Evolutionary conservation across 805 yeast species (phyloP), one percentile per base, ranked within the genome.

Genomic region (Myxozyma vanderwaltii): DNA sequence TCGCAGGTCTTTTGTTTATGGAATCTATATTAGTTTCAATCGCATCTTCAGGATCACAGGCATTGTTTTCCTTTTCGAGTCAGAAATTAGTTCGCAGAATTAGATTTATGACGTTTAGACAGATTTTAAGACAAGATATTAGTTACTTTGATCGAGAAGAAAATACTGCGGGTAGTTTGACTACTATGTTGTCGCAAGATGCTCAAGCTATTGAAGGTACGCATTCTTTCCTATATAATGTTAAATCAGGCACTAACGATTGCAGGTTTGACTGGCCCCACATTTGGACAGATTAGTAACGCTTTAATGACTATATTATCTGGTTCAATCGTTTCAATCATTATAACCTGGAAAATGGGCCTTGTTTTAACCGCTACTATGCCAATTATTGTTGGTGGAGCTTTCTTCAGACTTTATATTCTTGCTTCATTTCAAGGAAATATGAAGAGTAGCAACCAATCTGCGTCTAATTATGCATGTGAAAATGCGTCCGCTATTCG

Each of bases 341-440:
- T 72, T 3, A 67, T 73, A 57, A 70, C 71, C 47, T 76, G 79
- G 79, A 66, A 76, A 33, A 66, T 77, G 15, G 80, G 76, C 1
- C 67, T 76, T 10, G 79, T 77, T 4, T 74, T 77, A 27, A 63
- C 71, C 13, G 75, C 78, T 3, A 67, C 72, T 35, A 63, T 60
- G 51, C 69, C 70, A 10, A 58, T 76, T n/a, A 62, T 76, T 23
- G 69, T 76, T 62, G 77, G 75, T 4, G 70, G 76, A 44, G 80
- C 79, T 7, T 77, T 74, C 67, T 40, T 71, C 56, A 71, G 79
- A 26, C 64, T 76, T 40, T 66, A 62, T 57, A 66, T 77, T 19
- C 62, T 76, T 56, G 67, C 69, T 27, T 47, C 51, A n/a, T 69
- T 77, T 43, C 72, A 72, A 17, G 57, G 64, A 23, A 54, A 23